A percentile compares a stretch with the other conserved stretches of the same genome.
phyloP scores from a whole-genome alignment of 331 rosid genomes.

The Spiraea crenata region DNA sequence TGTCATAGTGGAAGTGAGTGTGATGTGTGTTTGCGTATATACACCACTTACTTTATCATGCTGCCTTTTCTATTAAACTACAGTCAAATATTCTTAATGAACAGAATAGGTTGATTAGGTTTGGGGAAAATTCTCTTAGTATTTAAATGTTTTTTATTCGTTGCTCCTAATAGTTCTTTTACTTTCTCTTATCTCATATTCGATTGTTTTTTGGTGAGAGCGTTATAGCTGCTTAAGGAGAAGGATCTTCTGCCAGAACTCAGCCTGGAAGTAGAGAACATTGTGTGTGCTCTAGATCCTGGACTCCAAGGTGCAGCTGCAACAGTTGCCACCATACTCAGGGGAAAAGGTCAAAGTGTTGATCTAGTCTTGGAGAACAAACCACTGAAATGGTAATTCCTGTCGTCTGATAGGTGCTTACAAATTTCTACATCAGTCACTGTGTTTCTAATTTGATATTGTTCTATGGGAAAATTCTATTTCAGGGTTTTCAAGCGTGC shows the following conservation, averaged over 20 bases:
- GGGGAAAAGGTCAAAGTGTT: constrained; percentile 72
- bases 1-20: constrained; percentile 87
- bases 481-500: constrained; percentile 89
- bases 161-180: not conserved
- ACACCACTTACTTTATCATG: not conserved
- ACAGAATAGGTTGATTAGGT: not conserved
- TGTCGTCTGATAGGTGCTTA: not conserved
- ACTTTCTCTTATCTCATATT: not conserved
- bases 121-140: not conserved
- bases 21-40: constrained; percentile 4
- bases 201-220: not conserved
- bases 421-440: constrained; percentile 6
- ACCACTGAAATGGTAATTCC: constrained; percentile 80
- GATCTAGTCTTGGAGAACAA: constrained; percentile 93
- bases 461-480: not conserved
- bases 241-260: constrained; percentile 79
- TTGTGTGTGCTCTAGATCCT: constrained; percentile 82
- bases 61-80: not conserved
- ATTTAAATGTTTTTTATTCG: not conserved
- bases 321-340: constrained; percentile 69
- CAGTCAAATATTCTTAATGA: not conserved
- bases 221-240: constrained; percentile 81
- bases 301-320: constrained; percentile 93
- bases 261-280: constrained; percentile 53
- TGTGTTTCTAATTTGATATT: not conserved